phyloP scores from a whole-genome alignment of 192 early-diverging fungal species.

The Radiomyces spectabilis region DNA sequence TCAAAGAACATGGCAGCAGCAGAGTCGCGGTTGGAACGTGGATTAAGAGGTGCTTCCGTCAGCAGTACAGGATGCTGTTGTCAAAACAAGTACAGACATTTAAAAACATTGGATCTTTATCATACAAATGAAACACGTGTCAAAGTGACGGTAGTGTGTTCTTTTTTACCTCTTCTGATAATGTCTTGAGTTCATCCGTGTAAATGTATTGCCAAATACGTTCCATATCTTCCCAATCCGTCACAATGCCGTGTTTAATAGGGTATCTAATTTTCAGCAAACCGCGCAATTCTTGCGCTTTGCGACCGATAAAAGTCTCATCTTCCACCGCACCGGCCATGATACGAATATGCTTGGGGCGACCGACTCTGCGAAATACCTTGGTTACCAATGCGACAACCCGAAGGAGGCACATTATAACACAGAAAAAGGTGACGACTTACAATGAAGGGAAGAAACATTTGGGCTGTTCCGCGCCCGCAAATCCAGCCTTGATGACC shows the following conservation, averaged over 20 bases:
- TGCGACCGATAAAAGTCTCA: slow-evolving; percentile 90
- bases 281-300: slow-evolving; percentile 95
- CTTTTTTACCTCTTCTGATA: slow-evolving; percentile 83
- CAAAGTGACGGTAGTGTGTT: too few relatives aligned
- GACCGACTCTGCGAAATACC: slow-evolving; percentile 79
- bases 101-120: too few relatives aligned
- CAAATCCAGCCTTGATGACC: slow-evolving; percentile 98
- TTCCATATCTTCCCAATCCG: slow-evolving; percentile 99
- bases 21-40: slow-evolving; percentile 83
- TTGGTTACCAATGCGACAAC: too few relatives aligned
- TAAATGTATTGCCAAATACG: slow-evolving; percentile 97
- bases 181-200: slow-evolving; percentile 90
- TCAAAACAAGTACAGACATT: too few relatives aligned
- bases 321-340: slow-evolving; percentile 99
- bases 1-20: slow-evolving; percentile 98
- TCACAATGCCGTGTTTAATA: slow-evolving; percentile 95
- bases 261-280: slow-evolving; percentile 91
- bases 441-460: slow-evolving; percentile 92
- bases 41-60: slow-evolving; percentile 96
- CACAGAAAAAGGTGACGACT: too few relatives aligned
- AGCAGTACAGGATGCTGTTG: slow-evolving; percentile 92
- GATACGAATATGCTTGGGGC: slow-evolving; percentile 92
- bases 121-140: too few relatives aligned
- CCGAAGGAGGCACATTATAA: too few relatives aligned
- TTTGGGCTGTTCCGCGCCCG: slow-evolving; percentile 95